Conservation (phyloP, 805 yeast species). For the Yarrowia osloensis region DNA sequence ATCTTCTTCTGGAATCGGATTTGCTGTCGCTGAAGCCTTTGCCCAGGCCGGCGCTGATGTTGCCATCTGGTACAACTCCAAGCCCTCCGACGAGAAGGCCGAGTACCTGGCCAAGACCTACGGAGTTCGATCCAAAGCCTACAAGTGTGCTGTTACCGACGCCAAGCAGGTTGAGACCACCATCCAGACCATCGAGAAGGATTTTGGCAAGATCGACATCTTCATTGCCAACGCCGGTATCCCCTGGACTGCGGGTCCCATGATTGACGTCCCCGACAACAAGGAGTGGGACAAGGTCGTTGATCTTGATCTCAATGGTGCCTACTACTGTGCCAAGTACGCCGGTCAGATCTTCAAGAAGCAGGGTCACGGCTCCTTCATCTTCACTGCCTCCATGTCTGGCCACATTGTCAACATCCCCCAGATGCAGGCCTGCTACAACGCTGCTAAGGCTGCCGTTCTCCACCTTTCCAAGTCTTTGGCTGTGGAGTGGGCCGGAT, state of each 20-base stretch:
- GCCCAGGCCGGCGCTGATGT: slow-evolving; percentile 88
- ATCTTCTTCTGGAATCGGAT: slow-evolving; percentile 83
- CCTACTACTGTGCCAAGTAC: slow-evolving; percentile 74
- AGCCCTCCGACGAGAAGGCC: slow-evolving; percentile 68
- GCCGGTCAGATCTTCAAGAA: slow-evolving; percentile 71
- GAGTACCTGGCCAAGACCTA: slow-evolving; percentile 56
- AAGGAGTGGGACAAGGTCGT: slow-evolving; percentile 71
- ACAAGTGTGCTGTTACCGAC: slow-evolving; percentile 60
- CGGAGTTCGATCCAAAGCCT: slow-evolving; percentile 63
- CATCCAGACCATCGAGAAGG: slow-evolving; percentile 55
- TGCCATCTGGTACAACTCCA: slow-evolving; percentile 66
- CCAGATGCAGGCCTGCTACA: slow-evolving; percentile 82
- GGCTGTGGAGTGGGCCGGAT: slow-evolving; percentile 84
- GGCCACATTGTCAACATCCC: slow-evolving; percentile 87
- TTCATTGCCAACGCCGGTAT: slow-evolving; percentile 91
- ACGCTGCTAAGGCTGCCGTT: slow-evolving; percentile 84
- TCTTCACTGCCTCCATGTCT: slow-evolving; percentile 87
- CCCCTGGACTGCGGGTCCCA: slow-evolving; percentile 71
- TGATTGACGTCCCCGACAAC: slow-evolving; percentile 50
- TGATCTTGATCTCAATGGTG: slow-evolving; percentile 75
- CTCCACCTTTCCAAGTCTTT: slow-evolving; percentile 73
- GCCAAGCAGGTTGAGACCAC: slow-evolving; percentile 52
- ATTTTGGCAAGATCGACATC: slow-evolving; percentile 78
- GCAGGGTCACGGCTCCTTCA: slow-evolving; percentile 77
- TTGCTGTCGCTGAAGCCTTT: slow-evolving; percentile 75